Conservation (phyloP, 192 early-diverging fungal genomes). For the Podila epigama region DNA sequence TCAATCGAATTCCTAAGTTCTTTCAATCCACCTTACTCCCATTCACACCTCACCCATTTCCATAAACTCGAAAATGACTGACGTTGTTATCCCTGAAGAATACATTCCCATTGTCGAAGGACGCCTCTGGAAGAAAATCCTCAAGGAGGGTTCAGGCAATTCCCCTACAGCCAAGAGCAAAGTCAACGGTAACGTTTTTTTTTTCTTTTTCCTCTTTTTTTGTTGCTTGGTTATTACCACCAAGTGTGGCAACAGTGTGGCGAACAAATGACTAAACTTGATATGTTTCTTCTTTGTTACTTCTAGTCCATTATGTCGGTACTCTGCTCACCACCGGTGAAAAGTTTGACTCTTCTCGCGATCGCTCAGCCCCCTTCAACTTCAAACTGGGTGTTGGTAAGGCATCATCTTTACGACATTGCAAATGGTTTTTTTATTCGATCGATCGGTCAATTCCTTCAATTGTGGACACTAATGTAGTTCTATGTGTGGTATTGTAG, state of each 20-base stretch:
- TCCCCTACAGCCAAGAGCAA: conserved; percentile 23
- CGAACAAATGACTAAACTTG: not conserved
- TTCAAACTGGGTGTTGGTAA: conserved; percentile 41
- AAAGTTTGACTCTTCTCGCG: conserved; percentile 51
- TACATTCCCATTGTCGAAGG: conserved; percentile 46
- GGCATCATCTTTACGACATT: not conserved
- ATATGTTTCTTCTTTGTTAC: not conserved
- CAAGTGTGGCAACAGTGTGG: no score
- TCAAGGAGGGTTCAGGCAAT: conserved; percentile 45
- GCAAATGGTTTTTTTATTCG: no score
- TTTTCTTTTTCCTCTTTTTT: not conserved
- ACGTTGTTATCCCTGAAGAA: conserved; percentile 43
- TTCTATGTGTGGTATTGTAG: conserved; percentile 2
- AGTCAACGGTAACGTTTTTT: conserved; percentile 20
- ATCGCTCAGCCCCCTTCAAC: conserved; percentile 40
- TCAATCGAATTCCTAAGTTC: not conserved
- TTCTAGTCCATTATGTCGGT: conserved; percentile 68
- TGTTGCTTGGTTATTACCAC: not conserved
- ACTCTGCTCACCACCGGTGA: conserved; percentile 64
- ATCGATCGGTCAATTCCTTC: not conserved
- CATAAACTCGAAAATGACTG: conserved; percentile 31
- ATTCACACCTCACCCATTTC: not conserved
- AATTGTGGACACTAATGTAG: not conserved
- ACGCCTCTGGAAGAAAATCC: conserved; percentile 47
- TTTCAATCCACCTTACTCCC: not conserved